Percentiles rank a stretch among this genome's conserved stretches.
Conservation (phyloP, 768 basidiomycete species). For the Lepiota subincarnata region DNA sequence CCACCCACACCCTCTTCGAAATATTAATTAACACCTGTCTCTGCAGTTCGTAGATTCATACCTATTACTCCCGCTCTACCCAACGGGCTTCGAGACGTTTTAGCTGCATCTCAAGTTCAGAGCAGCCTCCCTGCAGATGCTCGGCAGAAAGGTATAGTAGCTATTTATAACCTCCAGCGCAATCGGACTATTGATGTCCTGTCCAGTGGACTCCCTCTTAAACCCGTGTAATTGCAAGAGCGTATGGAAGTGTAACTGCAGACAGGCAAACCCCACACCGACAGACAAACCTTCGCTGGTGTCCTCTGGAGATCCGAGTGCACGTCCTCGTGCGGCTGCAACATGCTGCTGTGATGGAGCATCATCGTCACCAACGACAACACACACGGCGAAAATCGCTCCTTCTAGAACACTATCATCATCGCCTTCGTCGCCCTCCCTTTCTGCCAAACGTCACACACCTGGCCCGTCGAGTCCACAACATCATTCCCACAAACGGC, state of each 20-base stretch:
- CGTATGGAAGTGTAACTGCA: slow-evolving; percentile 53
- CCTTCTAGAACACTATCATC: slow-evolving; percentile 6
- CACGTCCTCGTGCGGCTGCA: slow-evolving; percentile 37
- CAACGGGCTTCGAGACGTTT: slow-evolving; percentile 64
- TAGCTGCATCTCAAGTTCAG: slow-evolving; percentile 26
- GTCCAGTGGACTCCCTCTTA: slow-evolving; percentile 53
- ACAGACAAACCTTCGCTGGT: slow-evolving; percentile 13
- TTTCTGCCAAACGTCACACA: slow-evolving; percentile 18
- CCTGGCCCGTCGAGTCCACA: slow-evolving; percentile 28
- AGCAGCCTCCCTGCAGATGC: slow-evolving; percentile 32
- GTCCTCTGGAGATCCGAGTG: slow-evolving; percentile 20
- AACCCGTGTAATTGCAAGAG: slow-evolving; percentile 63
- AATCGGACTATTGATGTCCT: slow-evolving; percentile 7
- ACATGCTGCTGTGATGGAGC: slow-evolving; percentile 23
- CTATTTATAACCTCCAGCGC: slow-evolving; percentile 5
- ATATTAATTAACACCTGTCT: slow-evolving; percentile 7
- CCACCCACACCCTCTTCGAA: neutral
- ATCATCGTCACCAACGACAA: slow-evolving; percentile 13
- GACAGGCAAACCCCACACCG: slow-evolving; percentile 11
- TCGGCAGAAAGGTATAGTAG: slow-evolving; percentile 44
- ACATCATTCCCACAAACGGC: slow-evolving; percentile 27
- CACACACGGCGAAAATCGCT: slow-evolving; percentile 9
- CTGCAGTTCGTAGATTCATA: slow-evolving; percentile 59
- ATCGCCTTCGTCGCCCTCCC: neutral
- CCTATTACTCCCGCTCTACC: slow-evolving; percentile 70